A percentile compares a stretch with the other conserved stretches of the same genome.
These are phyloP conservation scores for Tulasnella sp. DNA, from an alignment of 768 basidiomycete genomes.

Conservation along the genomic window DNA sequence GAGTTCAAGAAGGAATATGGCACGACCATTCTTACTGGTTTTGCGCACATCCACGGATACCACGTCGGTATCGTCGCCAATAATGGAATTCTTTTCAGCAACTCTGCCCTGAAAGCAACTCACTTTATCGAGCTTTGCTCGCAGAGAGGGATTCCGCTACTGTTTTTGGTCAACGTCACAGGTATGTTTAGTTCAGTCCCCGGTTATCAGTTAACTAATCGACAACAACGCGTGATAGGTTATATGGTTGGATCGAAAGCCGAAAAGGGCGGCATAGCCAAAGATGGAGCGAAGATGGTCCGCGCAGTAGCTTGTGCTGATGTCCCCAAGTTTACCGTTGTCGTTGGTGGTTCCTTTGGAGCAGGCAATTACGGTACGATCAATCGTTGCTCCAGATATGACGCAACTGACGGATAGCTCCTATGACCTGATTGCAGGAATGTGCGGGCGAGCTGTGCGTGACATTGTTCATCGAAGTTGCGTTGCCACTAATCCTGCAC, in stretches of 20 bases:
- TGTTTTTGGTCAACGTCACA: slow-evolving; percentile 95
- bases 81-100: slow-evolving; percentile 92
- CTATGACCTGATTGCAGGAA: slow-evolving; percentile 49
- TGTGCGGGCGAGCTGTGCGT: slow-evolving; percentile 88
- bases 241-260: slow-evolving; percentile 98
- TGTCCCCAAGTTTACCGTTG: slow-evolving; percentile 88
- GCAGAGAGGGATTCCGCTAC: slow-evolving; percentile 79
- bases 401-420: slow-evolving; percentile 28
- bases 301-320: slow-evolving; percentile 90
- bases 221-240: slow-evolving; percentile 40
- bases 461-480: neutral
- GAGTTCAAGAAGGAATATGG: slow-evolving; percentile 98
- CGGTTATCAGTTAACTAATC: neutral
- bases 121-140: slow-evolving; percentile 95
- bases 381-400: slow-evolving; percentile 13
- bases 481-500: slow-evolving; percentile 3
- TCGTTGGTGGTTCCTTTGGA: slow-evolving; percentile 91
- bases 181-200: slow-evolving; percentile 40
- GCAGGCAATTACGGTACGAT: slow-evolving; percentile 87
- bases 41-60: slow-evolving; percentile 83
- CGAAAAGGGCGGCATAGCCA: slow-evolving; percentile 89
- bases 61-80: slow-evolving; percentile 90
- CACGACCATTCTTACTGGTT: slow-evolving; percentile 84
- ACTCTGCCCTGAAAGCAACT: slow-evolving; percentile 88
- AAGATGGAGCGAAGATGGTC: slow-evolving; percentile 97